Conservation (phyloP, 805 yeast genomes). For the Hemisphaericaspora nanyangensis region DNA sequence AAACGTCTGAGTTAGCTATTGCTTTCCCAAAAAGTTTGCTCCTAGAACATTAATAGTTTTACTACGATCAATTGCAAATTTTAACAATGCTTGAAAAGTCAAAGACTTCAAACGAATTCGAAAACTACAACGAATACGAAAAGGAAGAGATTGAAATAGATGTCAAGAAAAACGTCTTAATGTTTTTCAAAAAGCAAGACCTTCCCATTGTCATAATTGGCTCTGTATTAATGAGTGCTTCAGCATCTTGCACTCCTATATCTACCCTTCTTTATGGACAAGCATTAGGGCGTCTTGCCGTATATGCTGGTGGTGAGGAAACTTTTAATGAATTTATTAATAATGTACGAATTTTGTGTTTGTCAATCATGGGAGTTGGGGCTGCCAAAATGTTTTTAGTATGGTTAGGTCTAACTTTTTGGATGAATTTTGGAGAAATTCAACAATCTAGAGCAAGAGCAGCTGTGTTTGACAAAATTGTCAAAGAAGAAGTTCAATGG, state of each 20-base stretch:
- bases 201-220: conserved; percentile 18
- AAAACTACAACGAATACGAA: neutral
- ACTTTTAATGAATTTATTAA: conserved; percentile 19
- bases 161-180: conserved; percentile 8
- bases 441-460: conserved; percentile 58
- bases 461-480: conserved; percentile 39
- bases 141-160: neutral
- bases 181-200: conserved; percentile 15
- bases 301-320: conserved; percentile 24
- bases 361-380: conserved; percentile 31
- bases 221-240: conserved; percentile 36
- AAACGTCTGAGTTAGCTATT: too few species aligned
- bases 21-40: too few species aligned
- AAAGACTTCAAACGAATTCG: neutral
- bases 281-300: conserved; percentile 43
- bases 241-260: conserved; percentile 59
- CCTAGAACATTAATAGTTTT: too few species aligned
- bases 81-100: neutral
- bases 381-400: conserved; percentile 25
- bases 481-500: conserved; percentile 54
- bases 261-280: conserved; percentile 65
- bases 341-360: conserved; percentile 25
- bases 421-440: conserved; percentile 71
- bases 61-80: too few species aligned
- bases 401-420: conserved; percentile 55